Conservation (phyloP, 352 stramenopile species). For the Globisporangium cylindrosporum region DNA sequence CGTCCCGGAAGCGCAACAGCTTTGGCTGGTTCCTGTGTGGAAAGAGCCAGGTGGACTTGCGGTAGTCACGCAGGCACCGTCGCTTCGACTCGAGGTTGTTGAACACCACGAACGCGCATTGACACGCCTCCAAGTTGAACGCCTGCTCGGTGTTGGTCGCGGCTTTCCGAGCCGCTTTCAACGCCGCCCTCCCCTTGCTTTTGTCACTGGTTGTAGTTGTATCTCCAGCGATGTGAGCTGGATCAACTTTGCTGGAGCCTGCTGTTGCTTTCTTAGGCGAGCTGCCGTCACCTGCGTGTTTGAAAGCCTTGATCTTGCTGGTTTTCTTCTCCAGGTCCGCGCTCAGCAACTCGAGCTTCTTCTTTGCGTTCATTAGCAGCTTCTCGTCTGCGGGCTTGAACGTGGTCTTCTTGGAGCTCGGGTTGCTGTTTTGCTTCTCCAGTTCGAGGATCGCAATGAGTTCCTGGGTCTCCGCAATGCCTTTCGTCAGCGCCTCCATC, state of each 20-base stretch:
- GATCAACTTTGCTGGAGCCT: background rate
- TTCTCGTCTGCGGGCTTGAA: constrained; percentile 38
- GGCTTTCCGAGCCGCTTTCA: constrained; percentile 23
- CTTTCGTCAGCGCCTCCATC: constrained; percentile 63
- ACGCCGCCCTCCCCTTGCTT: constrained; percentile 3
- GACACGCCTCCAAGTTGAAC: constrained; percentile 60
- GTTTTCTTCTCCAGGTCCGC: constrained; percentile 48
- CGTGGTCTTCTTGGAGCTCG: constrained; percentile 24
- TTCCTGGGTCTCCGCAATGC: constrained; percentile 54
- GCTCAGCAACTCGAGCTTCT: constrained; percentile 30
- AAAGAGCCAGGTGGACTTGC: constrained; percentile 41
- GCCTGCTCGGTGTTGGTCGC: constrained; percentile 29
- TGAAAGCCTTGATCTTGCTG: constrained; percentile 64
- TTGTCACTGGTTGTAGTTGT: background rate
- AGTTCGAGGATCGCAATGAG: constrained; percentile 48
- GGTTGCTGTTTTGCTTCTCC: constrained; percentile 32
- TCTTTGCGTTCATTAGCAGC: constrained; percentile 30
- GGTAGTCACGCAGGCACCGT: constrained; percentile 79
- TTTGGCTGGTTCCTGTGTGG: constrained; percentile 50
- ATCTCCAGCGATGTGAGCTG: background rate
- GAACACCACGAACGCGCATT: constrained; percentile 87
- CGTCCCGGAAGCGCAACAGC: constrained; percentile 55
- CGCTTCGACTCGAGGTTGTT: constrained; percentile 80
- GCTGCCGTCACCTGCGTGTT: constrained; percentile 21
- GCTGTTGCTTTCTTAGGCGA: constrained; percentile 10